A percentile compares a stretch with the other conserved stretches of the same genome.
Evolutionary conservation across 2,329 filamentous ascomycete genomes (phyloP).

Genomic region (Tolypocladium ovalisporum): DNA sequence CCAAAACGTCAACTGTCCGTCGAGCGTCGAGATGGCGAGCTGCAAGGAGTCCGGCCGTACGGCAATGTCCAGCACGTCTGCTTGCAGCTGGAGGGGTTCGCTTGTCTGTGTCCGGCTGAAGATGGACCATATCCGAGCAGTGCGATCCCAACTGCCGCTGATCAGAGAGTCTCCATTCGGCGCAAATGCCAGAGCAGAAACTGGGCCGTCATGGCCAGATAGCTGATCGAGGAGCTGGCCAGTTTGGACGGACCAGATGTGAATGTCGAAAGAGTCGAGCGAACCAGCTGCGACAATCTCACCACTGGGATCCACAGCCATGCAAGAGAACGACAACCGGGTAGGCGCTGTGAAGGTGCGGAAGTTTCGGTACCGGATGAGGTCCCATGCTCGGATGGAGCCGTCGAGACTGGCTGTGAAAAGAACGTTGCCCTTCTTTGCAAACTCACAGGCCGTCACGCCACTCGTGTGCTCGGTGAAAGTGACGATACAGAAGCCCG

Average conservation of each 20-base stretch:
- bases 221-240: slow-evolving; percentile 87
- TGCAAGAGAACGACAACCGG: slow-evolving; percentile 79
- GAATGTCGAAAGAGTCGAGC: slow-evolving; percentile 90
- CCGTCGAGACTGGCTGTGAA: slow-evolving; percentile 94
- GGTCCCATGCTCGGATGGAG: slow-evolving; percentile 89
- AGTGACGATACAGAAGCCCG: slow-evolving; percentile 94
- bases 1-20: slow-evolving; percentile 95
- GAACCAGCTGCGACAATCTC: slow-evolving; percentile 95
- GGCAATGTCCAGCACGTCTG: slow-evolving; percentile 78
- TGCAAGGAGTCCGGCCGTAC: slow-evolving; percentile 86
- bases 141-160: slow-evolving; percentile 94
- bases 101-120: slow-evolving; percentile 91
- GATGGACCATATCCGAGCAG: slow-evolving; percentile 91
- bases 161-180: slow-evolving; percentile 75
- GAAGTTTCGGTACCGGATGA: slow-evolving; percentile 94
- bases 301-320: slow-evolving; percentile 94
- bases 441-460: slow-evolving; percentile 89
- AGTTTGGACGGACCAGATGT: slow-evolving; percentile 97
- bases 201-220: slow-evolving; percentile 85
- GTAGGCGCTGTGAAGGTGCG: slow-evolving; percentile 92
- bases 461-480: slow-evolving; percentile 95
- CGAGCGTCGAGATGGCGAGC: slow-evolving; percentile 81
- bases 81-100: slow-evolving; percentile 83
- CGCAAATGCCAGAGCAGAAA: slow-evolving; percentile 79
- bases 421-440: slow-evolving; percentile 87